Conservation (phyloP, 2,329 filamentous ascomycete species). For the Ceratocystis huliohia region DNA sequence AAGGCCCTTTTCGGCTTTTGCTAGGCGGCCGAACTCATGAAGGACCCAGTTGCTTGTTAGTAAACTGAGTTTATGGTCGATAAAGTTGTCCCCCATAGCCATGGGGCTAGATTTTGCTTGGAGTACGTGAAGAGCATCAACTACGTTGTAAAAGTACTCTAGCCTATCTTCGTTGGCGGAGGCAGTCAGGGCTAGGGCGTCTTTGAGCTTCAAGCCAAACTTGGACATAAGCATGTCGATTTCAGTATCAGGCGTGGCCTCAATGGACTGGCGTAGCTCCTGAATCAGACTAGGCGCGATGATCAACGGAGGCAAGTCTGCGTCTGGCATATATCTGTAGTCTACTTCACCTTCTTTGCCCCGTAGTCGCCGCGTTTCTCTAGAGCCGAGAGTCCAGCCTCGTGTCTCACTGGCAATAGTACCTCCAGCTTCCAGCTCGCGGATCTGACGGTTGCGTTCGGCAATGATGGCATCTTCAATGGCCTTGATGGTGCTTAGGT, state of each 20-base stretch:
- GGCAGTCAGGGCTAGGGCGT: conserved; percentile 66
- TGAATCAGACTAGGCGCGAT: conserved; percentile 59
- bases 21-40: conserved; percentile 60
- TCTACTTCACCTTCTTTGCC: conserved; percentile 96
- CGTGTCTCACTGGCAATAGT: conserved; percentile 73
- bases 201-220: conserved; percentile 63
- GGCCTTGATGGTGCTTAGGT: conserved; percentile 84
- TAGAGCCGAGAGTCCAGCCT: conserved; percentile 79
- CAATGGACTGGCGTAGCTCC: conserved; percentile 50
- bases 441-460: conserved; percentile 80
- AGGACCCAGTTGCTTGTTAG: conserved; percentile 55
- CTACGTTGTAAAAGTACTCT: conserved; percentile 66
- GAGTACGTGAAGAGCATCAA: conserved; percentile 34
- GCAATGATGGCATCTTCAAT: conserved; percentile 90
- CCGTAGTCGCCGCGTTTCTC: conserved; percentile 65
- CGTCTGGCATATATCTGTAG: conserved; percentile 97
- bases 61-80: conserved; percentile 31
- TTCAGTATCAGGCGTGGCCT: conserved; percentile 59
- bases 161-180: conserved; percentile 67
- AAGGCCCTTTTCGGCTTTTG: conserved; percentile 34
- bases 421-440: conserved; percentile 61
- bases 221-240: conserved; percentile 46
- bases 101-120: conserved; percentile 24
- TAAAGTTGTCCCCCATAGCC: conserved; percentile 21
- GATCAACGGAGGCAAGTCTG: conserved; percentile 69